Evolutionary conservation across 768 basidiomycete species (phyloP).

Genomic region (Antrodiella citrinella): DNA sequence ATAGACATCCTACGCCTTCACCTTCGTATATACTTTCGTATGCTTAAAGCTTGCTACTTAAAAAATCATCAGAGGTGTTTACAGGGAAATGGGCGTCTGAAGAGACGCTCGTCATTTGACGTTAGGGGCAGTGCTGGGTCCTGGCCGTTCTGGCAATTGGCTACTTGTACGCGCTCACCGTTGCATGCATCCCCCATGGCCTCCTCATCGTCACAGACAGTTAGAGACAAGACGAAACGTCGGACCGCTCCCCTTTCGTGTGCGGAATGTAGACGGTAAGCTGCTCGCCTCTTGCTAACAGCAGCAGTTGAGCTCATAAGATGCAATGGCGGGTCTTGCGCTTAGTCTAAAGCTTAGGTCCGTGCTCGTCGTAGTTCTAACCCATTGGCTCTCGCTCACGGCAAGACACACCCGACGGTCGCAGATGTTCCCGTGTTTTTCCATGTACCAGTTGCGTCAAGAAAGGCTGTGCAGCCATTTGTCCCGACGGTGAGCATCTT

Average conservation of each 20-base stretch:
- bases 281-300: constrained; percentile 1
- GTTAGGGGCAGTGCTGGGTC: not conserved
- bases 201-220: constrained; percentile 2
- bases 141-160: too few relatives aligned
- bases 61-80: too few relatives aligned
- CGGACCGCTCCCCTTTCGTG: constrained; percentile 48
- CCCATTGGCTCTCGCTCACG: not conserved
- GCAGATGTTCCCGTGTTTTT: constrained; percentile 56
- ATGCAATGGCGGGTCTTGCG: constrained; percentile 7
- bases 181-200: not conserved
- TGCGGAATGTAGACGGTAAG: constrained; percentile 62
- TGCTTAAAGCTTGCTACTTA: too few relatives aligned
- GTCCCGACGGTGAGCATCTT: constrained; percentile 43
- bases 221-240: constrained; percentile 16
- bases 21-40: too few relatives aligned
- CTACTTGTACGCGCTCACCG: not conserved
- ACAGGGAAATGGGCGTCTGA: too few relatives aligned
- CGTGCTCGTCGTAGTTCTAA: constrained; percentile 19
- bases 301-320: too few relatives aligned
- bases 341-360: constrained; percentile 61
- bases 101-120: not conserved
- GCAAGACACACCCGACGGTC: constrained; percentile 3
- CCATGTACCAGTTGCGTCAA: constrained; percentile 40
- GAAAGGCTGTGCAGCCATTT: constrained; percentile 62
- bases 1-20: too few relatives aligned